Base-by-base conservation (phyloP, 2,329 filamentous ascomycete genomes). In the Aspergillus fijiensis region DNA sequence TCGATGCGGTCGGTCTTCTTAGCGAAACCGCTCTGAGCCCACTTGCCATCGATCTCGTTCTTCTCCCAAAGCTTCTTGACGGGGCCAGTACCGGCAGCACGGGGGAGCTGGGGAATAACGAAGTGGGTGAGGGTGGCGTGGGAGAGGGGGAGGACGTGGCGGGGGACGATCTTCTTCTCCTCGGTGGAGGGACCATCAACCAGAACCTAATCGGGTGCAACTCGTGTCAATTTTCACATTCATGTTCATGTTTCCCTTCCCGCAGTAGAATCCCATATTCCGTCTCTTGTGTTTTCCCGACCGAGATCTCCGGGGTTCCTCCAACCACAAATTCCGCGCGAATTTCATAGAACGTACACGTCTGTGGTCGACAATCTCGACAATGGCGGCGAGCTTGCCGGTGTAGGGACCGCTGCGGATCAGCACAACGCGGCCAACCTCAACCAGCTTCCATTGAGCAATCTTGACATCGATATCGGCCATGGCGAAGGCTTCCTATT, bases 311-410 rank as follows among this genome's bases (percentile, higher is more conserved):
- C 53, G 33, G 51, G 42, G 23, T 60, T 39, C 45, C 55, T 33
- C 45, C 57, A 21, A 16, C 27, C 9, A 7, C 27, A 29, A 3
- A 5, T 49, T 33, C 27, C 50, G 55, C 25, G 47, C 39, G 48
- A 45, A 49, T 21, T 49, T 56, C 56, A 57, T 42, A 16, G 61
- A 78, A 92, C 95, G 80, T 96, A 99, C 95, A 84, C 95, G 92
- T 88, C 96, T 97, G 90, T 99, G 94, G 85, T 99, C 95, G 84
- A 99, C 95, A 82, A 99, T 98, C 89, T 99, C 94, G 82, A 96
- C 92, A 77, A 99, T 94, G 76, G 89, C 85, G 76, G 93, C 96
- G 75, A 98, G 87, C 80, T 91, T 91, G 84, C 93, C 93, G 72
- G 85, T 84, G 84, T 83, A 90, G 74, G 89, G 88, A 77, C 92